Evolutionary conservation across 2,329 filamentous ascomycete genomes (phyloP), one percentile per base, ranked within the genome.

Genomic region (Aciculosporium take): DNA sequence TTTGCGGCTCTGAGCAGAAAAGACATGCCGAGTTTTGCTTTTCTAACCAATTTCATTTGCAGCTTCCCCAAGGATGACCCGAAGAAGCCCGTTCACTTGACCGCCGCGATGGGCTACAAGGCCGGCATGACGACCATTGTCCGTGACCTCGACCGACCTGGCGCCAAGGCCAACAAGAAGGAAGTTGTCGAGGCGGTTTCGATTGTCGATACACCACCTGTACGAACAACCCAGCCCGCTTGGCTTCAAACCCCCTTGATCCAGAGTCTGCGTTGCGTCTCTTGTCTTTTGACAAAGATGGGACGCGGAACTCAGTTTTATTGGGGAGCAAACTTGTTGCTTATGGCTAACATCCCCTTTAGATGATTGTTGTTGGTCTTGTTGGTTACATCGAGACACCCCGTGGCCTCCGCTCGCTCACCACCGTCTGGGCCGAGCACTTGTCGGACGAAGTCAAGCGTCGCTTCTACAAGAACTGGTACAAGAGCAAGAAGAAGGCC

Each of bases 401-500:
- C 69, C 91, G 91, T 63, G 91, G 91, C 74, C 87, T 98, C 63
- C 89, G 91, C 69, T 98, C 91, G 55, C 87, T 98, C 70, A 95
- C 88, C 68, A 96, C 91, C 65, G 86, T 98, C 67, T 98, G 91
- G 91, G 91, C 91, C 64, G 91, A 96, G 81, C 91, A 98, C 70
- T 71, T 98, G 70, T 85, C 84, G 72, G 91, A 98, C 70, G 91
- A 96, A 75, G 66, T 98, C 70, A 94, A 94, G 83, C 85, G 91
- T 63, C 85, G 91, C 66, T 98, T 98, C 86, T 98, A 98, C 85
- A 96, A 96, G 87, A 98, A 98, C 84, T 98, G 91, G 91, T 98
- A 98, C 84, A 94, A 94, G 84, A 87, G 81, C 79, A 98, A 98
- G 88, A 96, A 95, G 86, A 98, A 98, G 89, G 91, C 91, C 50